phyloP scores from a whole-genome alignment of 331 rosid genomes.

The Ulmus americana region DNA sequence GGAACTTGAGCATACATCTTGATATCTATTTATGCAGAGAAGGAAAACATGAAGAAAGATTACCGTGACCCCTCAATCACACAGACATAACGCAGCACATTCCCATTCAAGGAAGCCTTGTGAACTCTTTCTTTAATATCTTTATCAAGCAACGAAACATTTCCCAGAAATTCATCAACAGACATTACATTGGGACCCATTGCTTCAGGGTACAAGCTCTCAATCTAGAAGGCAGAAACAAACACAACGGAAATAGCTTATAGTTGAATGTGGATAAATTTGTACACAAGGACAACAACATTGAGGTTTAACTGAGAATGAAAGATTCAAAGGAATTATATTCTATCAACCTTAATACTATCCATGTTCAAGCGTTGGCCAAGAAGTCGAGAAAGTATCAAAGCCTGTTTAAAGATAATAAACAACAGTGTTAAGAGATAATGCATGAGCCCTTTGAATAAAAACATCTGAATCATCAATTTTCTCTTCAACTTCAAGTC shows the following conservation, averaged over 20 bases:
- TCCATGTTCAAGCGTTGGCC: conserved; percentile 56
- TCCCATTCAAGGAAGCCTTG: conserved; percentile 68
- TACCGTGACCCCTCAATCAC: conserved; percentile 65
- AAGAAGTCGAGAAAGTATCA: conserved; percentile 88
- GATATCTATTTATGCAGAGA: background rate
- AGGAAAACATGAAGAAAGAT: background rate
- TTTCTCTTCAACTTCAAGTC: background rate
- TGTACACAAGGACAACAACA: background rate
- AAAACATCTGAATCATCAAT: background rate
- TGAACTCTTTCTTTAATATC: conserved; percentile 69
- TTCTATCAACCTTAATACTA: conserved; percentile 55
- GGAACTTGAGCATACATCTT: background rate
- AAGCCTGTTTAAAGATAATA: conserved; percentile 46
- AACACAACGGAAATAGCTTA: background rate
- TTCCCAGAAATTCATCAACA: conserved; percentile 55
- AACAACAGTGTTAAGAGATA: background rate
- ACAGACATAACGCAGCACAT: conserved; percentile 83
- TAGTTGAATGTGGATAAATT: background rate
- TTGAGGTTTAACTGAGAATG: background rate
- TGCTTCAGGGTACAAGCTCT: conserved; percentile 86
- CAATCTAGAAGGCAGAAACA: conserved; percentile 43
- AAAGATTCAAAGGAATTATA: background rate
- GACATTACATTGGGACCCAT: conserved; percentile 73
- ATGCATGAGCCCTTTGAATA: background rate
- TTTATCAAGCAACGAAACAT: conserved; percentile 44